Base-by-base conservation (phyloP, 2,329 filamentous ascomycete genomes). In the Alternaria sp. region DNA sequence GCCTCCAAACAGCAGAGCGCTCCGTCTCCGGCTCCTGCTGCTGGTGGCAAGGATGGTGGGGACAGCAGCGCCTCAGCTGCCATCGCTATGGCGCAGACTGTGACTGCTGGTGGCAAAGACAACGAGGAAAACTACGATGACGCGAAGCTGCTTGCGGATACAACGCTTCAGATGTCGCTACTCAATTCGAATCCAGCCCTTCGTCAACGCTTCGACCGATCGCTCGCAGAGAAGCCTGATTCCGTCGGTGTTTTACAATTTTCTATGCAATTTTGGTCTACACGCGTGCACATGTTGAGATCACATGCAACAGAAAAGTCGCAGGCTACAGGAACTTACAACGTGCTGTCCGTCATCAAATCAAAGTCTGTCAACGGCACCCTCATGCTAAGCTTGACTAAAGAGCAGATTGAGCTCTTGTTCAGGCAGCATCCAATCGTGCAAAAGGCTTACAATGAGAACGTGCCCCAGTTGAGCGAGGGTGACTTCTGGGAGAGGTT, bases 201-300 rank as follows among this genome's bases (percentile, higher is more conserved):
- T 44, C 88, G 92, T 71, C 89, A 92, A 77, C 96, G 94, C 46
- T 97, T 97, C 78, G 90, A 93, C 82, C 93, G 97, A 75, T 92
- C 93, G 0, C 84, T 94, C 53, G 86, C 88, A 56, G 92, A 92
- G 9, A 97, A 97, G 75, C 94, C 95, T 0, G 91, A 95, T 8
- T 90, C 91, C 3, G 90, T 98, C 65, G 90, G 91, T 0, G 89
- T 91, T 26, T 87, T 88, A 2, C 90, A 94, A 47, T 97, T 98
- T 79, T 94, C 95, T 70, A 85, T 89, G 1, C 95, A 97, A 78
- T 99, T 99, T 82, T 99, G 96, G 96, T 93, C 93, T 2, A 93
- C 93, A 2, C 87, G 96, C 49, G 87, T 94, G 50, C 93, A 93
- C 77, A 84, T 97, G 30, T 86, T 99, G 28, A 91, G 96, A 12